phyloP scores from a whole-genome alignment of 192 early-diverging fungal species.

The Backusella parvicylindrica region DNA sequence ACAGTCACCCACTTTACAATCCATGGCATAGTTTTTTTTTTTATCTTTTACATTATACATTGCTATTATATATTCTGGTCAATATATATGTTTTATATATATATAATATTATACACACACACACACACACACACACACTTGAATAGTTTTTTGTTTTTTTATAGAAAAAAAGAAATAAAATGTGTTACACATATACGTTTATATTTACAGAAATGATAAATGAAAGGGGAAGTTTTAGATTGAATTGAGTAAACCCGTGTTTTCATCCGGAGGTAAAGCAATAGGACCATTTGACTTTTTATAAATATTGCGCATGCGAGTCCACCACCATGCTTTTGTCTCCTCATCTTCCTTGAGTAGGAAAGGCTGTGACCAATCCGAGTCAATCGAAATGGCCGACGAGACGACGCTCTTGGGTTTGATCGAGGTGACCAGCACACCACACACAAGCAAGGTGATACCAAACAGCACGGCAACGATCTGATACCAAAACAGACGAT shows the following conservation, averaged over 20 bases:
- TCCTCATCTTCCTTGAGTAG: neutral
- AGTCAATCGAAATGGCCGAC: neutral
- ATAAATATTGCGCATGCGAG: neutral
- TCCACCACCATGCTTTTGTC: neutral
- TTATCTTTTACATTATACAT: neutral
- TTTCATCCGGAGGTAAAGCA: constrained; percentile 5
- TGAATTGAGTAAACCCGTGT: constrained; percentile 2
- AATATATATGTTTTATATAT: neutral
- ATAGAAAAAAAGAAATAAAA: neutral
- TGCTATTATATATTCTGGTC: neutral
- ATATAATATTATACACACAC: neutral
- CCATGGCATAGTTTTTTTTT: neutral
- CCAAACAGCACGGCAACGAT: constrained; percentile 66
- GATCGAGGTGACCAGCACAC: constrained; percentile 66
- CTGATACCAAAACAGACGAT: constrained; percentile 57
- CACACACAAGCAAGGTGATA: constrained; percentile 58
- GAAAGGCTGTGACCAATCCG: neutral
- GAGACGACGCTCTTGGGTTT: constrained; percentile 1
- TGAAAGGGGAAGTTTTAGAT: neutral
- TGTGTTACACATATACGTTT: neutral
- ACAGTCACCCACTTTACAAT: neutral
- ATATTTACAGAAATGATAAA: neutral
- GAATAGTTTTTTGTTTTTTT: neutral
- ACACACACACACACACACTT: neutral
- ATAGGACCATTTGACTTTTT: neutral